Conservation (phyloP, 352 stramenopile genomes). For the Halophytophthora polymorphica region DNA sequence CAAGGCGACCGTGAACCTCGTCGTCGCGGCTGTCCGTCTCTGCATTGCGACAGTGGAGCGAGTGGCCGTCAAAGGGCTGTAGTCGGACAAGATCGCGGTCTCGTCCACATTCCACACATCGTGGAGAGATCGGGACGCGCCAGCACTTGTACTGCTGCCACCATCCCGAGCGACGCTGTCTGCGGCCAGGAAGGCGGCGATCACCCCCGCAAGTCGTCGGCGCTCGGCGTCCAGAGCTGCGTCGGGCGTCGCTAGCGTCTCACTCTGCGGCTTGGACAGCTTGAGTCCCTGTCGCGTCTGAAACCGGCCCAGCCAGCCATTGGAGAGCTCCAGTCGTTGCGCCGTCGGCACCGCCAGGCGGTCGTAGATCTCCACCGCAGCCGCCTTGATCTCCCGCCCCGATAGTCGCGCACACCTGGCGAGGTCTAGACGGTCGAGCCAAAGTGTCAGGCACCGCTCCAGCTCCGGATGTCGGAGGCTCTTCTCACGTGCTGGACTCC, state of each 20-base stretch:
- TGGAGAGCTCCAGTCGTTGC: slow-evolving; percentile 22
- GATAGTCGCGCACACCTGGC: slow-evolving; percentile 7
- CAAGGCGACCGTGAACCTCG: slow-evolving; percentile 12
- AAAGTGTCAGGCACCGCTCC: slow-evolving; percentile 17
- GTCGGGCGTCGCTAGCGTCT: background rate
- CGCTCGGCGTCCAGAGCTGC: slow-evolving; percentile 12
- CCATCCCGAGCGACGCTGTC: background rate
- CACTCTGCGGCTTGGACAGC: slow-evolving; percentile 2
- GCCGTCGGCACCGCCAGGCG: slow-evolving; percentile 7
- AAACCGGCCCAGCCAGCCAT: slow-evolving; percentile 19
- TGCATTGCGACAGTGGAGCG: background rate
- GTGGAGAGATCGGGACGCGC: slow-evolving; percentile 3
- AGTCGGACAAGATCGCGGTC: slow-evolving; percentile 11
- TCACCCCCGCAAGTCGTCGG: background rate
- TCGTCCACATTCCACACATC: slow-evolving; percentile 23
- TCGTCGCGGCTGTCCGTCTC: background rate
- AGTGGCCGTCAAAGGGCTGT: slow-evolving; percentile 2
- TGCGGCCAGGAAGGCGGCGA: slow-evolving; percentile 15
- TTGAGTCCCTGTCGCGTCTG: slow-evolving; percentile 16
- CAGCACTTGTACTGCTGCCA: no score
- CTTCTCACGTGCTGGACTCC: slow-evolving; percentile 8
- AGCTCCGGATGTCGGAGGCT: slow-evolving; percentile 16
- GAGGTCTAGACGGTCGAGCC: slow-evolving; percentile 12
- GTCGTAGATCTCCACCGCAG: slow-evolving; percentile 20
- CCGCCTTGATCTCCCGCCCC: slow-evolving; percentile 17